Evolutionary conservation across 225 moss, liverwort and hornwort species (phyloP), one percentile per base, ranked within the genome.

Genomic region (Antitrichia curtipendula): DNA sequence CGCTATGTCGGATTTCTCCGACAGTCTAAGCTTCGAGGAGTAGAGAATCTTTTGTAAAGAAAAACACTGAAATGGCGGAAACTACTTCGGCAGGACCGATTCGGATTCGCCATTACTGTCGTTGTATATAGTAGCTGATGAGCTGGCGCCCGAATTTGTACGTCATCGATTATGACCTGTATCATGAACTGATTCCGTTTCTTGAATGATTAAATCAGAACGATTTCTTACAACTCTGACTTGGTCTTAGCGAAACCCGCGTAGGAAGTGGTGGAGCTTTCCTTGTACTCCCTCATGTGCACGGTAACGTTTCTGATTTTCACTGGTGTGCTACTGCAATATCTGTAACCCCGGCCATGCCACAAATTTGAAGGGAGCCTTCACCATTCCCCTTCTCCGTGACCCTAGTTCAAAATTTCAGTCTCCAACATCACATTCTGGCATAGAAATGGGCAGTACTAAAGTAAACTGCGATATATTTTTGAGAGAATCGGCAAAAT

Each of bases 1-100:
- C 43, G 78, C 38, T 13, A 20, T 86, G 11, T 94, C 94, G 27
- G 94, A 92, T 40, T 91, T 88, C 65, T 92, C 91, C n/a, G 94
- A 94, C 80, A 87, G 85, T n/a, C 83, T 90, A 12, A 94, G 94
- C 88, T 52, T 89, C 90, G 76, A 90, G 71, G n/a, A 45, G 57
- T 21, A 69, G 18, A 13, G 5, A 47, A 29, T 12, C 10, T 36
- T 19, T 52, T 87, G 81, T 65, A 60, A 18, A 75, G 45, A 29
- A 54, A 36, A 22, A 6, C 23, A 38, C 29, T 57, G 9, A 43
- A 65, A 68, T 66, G 57, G 78, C 68, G 32, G 40, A 34, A 3
- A 21, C 23, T 27, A 2, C 14, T 28, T 60, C 36, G 24, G 83
- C 66, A 65, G 58, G 21, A 62, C 66, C 52, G 41, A 68, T 50